Evolutionary conservation across 306 rosid genomes (phyloP), one percentile per base, ranked within the genome.

Genomic region (Leucaena leucocephala): DNA sequence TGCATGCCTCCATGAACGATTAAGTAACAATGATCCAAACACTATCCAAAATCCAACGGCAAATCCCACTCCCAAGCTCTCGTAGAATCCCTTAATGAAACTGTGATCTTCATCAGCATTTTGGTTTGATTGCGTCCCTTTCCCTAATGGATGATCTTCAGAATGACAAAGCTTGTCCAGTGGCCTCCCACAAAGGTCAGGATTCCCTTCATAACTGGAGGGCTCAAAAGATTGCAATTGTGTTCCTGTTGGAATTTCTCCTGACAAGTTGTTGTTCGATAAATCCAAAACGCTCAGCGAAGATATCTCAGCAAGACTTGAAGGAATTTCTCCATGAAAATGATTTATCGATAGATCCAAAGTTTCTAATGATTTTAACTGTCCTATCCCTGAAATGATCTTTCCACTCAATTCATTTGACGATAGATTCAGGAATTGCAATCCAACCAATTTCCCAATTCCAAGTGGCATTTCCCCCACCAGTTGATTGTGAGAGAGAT

Each of bases 301-400:
- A 10, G 68, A 62, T 44, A 80, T 46, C 8, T 48, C 27, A 35
- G 67, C 15, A 19, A 80, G 42, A 63, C 74, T 50, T 15, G 38
- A 9, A 45, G 75, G 78, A 50, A 80, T 80, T 5, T 36, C 21
- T 7, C 79, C 69, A 3, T 5, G 1, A 15, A 80, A 76, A 14
- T 50, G 73, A 45, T 80, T 80, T 13, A 15, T 64, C 6, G 83
- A 72, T 35, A 80, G 59, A 34, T 63, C 78, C 3, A 72, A 44
- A 27, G 16, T 27, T 10, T 72, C 46, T 3, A 80, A 22, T 17
- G 1, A 27, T 6, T 15, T 36, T 43, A 72, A n/a, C 5, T 22
- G 33, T 14, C 74, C 74, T 7, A 80, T 15, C 40, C 43, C 19
- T 11, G 43, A 13, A 11, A 71, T 54, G 2, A 80, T 64, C 15